phyloP scores from a whole-genome alignment of 331 rosid species.

The Pyrus hybrid region DNA sequence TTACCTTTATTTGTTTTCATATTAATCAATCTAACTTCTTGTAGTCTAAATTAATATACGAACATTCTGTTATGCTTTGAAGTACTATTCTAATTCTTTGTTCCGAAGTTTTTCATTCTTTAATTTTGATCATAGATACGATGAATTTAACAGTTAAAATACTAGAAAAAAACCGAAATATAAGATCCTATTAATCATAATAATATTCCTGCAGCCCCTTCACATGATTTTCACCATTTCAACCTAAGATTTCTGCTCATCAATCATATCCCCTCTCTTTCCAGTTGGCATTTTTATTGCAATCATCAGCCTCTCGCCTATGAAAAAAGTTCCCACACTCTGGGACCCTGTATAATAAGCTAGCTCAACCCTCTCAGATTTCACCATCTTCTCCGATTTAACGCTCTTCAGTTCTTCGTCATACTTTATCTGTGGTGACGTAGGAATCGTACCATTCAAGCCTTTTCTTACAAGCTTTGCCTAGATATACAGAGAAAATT shows the following conservation, averaged over 20 bases:
- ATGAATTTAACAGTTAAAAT: no score
- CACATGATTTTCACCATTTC: slow-evolving; percentile 18
- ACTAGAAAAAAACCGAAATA: no score
- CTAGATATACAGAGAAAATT: not conserved
- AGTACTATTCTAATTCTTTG: no score
- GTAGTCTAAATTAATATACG: no score
- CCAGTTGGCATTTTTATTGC: slow-evolving; percentile 11
- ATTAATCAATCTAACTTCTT: no score
- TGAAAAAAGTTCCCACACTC: slow-evolving; percentile 12
- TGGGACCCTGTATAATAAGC: not conserved
- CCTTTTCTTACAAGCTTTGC: not conserved
- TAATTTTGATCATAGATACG: no score
- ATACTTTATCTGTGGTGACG: no score
- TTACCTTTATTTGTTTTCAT: no score
- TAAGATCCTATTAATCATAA: no score
- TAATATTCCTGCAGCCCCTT: slow-evolving; percentile 1
- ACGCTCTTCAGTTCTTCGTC: not conserved
- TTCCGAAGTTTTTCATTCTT: no score
- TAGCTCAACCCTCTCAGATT: not conserved
- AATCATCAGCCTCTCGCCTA: slow-evolving; percentile 30
- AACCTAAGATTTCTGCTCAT: slow-evolving; percentile 2
- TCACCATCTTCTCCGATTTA: not conserved
- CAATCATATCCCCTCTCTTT: not conserved
- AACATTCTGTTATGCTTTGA: no score
- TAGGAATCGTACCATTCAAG: not conserved